Evolutionary conservation across 805 yeast species (phyloP).

Genomic region (Kazachstania psychrophila): DNA sequence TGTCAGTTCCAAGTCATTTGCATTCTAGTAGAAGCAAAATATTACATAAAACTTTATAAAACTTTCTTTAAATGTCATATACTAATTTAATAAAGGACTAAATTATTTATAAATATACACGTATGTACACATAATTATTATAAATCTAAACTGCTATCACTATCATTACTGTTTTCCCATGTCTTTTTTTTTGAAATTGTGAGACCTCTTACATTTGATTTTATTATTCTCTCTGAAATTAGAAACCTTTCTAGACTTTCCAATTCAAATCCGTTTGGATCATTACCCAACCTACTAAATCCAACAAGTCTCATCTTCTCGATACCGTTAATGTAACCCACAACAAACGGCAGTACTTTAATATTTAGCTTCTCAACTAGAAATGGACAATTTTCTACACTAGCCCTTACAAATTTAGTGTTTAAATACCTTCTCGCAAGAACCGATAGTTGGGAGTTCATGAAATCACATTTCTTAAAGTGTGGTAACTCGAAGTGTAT

Average conservation of each 20-base stretch:
- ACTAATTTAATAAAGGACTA: too few relatives aligned
- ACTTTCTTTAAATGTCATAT: neutral
- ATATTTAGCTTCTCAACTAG: constrained; percentile 53
- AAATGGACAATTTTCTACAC: constrained; percentile 64
- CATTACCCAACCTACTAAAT: constrained; percentile 49
- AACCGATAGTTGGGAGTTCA: constrained; percentile 39
- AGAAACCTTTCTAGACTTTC: constrained; percentile 41
- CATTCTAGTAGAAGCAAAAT: too few relatives aligned
- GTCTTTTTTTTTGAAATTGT: neutral
- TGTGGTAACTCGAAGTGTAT: constrained; percentile 57
- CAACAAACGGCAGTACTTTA: constrained; percentile 62
- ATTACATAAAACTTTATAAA: neutral
- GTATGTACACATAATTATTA: neutral
- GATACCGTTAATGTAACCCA: constrained; percentile 49
- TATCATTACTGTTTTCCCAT: neutral
- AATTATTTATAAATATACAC: too few relatives aligned
- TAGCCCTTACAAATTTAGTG: constrained; percentile 44
- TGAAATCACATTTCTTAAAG: constrained; percentile 50
- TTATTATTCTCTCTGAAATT: constrained; percentile 3
- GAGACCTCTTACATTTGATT: neutral
- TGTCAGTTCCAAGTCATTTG: too few relatives aligned
- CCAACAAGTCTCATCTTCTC: constrained; percentile 60
- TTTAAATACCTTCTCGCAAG: constrained; percentile 52
- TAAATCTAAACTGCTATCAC: constrained; percentile 9
- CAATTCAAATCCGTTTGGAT: constrained; percentile 39